Evolutionary conservation across 2,329 filamentous ascomycete genomes (phyloP).

Genomic region (Simplicillium aogashimaense): DNA sequence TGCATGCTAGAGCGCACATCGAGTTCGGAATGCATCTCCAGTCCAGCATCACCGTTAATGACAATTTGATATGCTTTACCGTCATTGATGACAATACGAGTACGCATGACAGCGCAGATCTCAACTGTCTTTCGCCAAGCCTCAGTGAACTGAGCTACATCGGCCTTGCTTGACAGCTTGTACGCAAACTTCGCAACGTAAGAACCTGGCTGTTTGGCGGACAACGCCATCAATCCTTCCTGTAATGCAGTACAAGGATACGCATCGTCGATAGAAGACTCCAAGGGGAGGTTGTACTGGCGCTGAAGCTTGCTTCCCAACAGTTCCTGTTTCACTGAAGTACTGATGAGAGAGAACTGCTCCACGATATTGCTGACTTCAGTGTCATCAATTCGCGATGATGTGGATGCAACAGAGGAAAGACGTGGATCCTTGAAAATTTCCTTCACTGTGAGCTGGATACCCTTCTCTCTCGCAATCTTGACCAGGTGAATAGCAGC

Average conservation of each 20-base stretch:
- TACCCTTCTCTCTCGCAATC: neutral
- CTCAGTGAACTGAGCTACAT: slow-evolving; percentile 8
- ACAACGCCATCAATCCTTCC: slow-evolving; percentile 23
- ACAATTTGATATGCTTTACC: slow-evolving; percentile 6
- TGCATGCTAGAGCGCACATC: neutral
- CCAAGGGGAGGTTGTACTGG: no score
- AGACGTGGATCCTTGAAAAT: neutral
- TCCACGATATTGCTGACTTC: no score
- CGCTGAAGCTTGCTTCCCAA: no score
- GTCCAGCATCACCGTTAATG: slow-evolving; percentile 4
- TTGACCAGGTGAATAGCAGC: neutral
- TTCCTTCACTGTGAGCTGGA: neutral
- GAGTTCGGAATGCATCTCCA: neutral
- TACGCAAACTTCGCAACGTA: slow-evolving; percentile 10
- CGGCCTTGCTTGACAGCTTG: slow-evolving; percentile 3
- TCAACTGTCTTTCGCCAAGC: slow-evolving; percentile 11
- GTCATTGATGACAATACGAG: slow-evolving; percentile 10
- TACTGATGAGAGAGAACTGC: no score
- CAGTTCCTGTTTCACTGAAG: no score
- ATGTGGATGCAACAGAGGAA: no score
- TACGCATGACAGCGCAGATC: slow-evolving; percentile 10
- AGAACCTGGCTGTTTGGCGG: slow-evolving; percentile 11
- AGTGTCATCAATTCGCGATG: no score
- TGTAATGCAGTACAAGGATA: slow-evolving; percentile 28
- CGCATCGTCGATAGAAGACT: slow-evolving; percentile 15